Conservation (phyloP, 1,284 basidiomycete genomes). For the Coniferiporia weirii region DNA sequence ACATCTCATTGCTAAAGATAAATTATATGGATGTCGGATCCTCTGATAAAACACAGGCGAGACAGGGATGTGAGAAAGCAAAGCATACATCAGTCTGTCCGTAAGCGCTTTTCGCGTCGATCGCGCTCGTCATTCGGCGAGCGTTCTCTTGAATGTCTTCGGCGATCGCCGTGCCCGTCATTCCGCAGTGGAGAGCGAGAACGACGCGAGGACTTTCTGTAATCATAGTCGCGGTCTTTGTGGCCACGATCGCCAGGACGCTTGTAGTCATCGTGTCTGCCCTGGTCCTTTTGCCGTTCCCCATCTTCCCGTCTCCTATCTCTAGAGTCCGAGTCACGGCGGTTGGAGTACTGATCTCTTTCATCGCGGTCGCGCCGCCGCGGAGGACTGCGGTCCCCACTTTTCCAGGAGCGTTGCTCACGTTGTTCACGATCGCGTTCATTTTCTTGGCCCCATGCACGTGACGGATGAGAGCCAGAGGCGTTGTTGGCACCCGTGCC, state of each 20-base stretch:
- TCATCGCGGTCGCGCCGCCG: constrained; percentile 21
- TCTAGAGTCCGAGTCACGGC: constrained; percentile 20
- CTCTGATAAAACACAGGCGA: background rate
- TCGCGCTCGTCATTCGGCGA: constrained; percentile 29
- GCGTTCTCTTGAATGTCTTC: constrained; percentile 41
- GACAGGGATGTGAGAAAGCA: background rate
- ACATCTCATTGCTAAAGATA: background rate
- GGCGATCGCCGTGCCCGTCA: constrained; percentile 2
- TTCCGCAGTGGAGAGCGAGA: constrained; percentile 31
- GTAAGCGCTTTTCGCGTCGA: constrained; percentile 31
- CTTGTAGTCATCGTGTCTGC: constrained; percentile 11
- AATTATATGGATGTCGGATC: background rate
- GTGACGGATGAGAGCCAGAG: constrained; percentile 47
- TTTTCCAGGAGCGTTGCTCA: constrained; percentile 9
- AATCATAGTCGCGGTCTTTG: constrained; percentile 17
- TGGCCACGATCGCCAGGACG: constrained; percentile 19
- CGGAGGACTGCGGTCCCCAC: constrained; percentile 20
- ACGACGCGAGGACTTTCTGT: constrained; percentile 11
- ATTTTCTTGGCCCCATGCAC: constrained; percentile 35
- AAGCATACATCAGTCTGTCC: constrained; percentile 17
- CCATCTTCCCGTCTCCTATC: constrained; percentile 19
- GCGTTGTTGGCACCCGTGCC: constrained; percentile 29
- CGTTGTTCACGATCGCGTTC: constrained; percentile 28
- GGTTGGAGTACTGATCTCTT: constrained; percentile 21
- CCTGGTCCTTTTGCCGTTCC: constrained; percentile 8